phyloP scores from a whole-genome alignment of 2,329 filamentous ascomycete genomes.

The Aplosporella prunicola region DNA sequence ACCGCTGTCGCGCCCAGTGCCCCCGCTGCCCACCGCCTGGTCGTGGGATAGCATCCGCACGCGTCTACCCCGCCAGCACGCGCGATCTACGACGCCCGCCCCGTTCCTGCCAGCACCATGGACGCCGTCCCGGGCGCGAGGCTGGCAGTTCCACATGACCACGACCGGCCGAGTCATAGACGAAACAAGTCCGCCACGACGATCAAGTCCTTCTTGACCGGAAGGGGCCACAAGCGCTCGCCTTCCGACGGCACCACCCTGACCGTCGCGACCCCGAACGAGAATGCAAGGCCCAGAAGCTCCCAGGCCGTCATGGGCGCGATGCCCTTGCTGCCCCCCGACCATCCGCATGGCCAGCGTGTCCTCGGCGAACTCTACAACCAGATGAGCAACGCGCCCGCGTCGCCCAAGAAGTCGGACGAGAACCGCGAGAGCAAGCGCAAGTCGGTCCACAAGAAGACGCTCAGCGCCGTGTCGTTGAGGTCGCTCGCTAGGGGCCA shows the following conservation, averaged over 20 bases:
- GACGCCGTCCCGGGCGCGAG: conserved; percentile 3
- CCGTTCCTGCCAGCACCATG: conserved; percentile 2
- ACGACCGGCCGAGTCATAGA: conserved; percentile 19
- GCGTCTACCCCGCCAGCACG: conserved; percentile 4
- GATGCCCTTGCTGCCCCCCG: conserved; percentile 37
- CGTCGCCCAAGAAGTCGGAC: conserved; percentile 28
- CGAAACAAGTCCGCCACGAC: conserved; percentile 37
- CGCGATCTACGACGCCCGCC: neutral
- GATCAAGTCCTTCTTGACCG: conserved; percentile 45
- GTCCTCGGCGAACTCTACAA: conserved; percentile 25
- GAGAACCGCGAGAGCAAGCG: conserved; percentile 22
- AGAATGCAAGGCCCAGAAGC: conserved; percentile 13
- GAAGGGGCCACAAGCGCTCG: conserved; percentile 41
- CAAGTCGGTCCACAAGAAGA: conserved; percentile 41
- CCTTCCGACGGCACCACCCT: conserved; percentile 32
- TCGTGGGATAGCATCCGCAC: too few species aligned
- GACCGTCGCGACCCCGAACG: conserved; percentile 4
- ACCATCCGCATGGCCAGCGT: conserved; percentile 37
- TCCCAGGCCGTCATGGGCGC: conserved; percentile 18
- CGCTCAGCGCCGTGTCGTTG: conserved; percentile 45
- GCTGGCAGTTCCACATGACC: conserved; percentile 7
- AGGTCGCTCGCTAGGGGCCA: conserved; percentile 43
- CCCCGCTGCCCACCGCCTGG: too few species aligned
- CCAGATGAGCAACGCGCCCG: conserved; percentile 26
- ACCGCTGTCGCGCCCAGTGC: too few species aligned